phyloP scores from a whole-genome alignment of 371 early-diverging fungal genomes.

The Apophysomyces sp. region DNA sequence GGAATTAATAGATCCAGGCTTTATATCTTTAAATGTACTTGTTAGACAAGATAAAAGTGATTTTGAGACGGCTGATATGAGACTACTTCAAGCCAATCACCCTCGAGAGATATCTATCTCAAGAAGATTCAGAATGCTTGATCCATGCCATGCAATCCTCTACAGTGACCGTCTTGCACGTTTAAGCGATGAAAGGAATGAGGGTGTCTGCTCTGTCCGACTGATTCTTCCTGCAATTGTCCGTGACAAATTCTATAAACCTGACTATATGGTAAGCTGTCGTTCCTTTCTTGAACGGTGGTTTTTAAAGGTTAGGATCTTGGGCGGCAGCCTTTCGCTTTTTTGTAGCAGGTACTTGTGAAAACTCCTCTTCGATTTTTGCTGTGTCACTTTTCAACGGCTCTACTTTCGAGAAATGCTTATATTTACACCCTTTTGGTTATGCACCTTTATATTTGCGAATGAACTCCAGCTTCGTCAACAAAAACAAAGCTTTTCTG shows the following conservation, averaged over 20 bases:
- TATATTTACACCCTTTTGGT: conserved; percentile 2
- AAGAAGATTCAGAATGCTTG: not conserved
- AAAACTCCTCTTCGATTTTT: conserved; percentile 2
- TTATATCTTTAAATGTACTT: too few species aligned
- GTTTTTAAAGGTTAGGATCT: not conserved
- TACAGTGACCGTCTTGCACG: not conserved
- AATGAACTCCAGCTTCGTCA: too few species aligned
- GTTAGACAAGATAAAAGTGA: too few species aligned
- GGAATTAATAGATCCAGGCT: too few species aligned
- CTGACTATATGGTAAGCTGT: conserved; percentile 12
- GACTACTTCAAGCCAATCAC: not conserved
- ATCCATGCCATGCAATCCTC: not conserved
- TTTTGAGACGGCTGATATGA: too few species aligned
- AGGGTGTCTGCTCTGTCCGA: not conserved
- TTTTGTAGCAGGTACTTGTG: not conserved
- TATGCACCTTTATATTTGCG: conserved; percentile 2
- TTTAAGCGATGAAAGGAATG: not conserved
- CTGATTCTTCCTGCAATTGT: conserved; percentile 5
- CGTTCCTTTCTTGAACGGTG: conserved; percentile 5
- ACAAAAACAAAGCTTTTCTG: too few species aligned
- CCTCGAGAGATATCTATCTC: not conserved
- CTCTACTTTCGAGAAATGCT: conserved; percentile 5
- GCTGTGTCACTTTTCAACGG: not conserved
- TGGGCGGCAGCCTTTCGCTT: conserved; percentile 9
- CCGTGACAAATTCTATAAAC: conserved; percentile 8